Base-by-base conservation (phyloP, 1,284 basidiomycete species). In the Singerocomus rubriflavus region DNA sequence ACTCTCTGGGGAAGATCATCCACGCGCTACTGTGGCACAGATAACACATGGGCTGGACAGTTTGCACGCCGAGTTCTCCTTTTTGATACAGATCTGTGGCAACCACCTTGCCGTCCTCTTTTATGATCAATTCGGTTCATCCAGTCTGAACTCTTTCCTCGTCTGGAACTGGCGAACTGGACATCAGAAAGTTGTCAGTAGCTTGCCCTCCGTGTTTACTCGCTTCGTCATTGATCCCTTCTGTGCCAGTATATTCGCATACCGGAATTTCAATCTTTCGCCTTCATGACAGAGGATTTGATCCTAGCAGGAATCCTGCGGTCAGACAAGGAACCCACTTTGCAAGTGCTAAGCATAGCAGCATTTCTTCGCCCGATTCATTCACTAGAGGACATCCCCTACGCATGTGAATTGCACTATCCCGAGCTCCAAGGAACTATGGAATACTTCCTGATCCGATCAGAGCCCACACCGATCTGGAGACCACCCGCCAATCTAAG, bases 111-210 rank as follows among this genome's bases (percentile, higher is more conserved):
- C 50, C 10, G 7, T 66, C 40, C 48, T 65, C 52, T 56, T 54
- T 51, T 38, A 44, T 25, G 56, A 54, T 45, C 50, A 46, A 37
- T 38, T 21, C 5, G 44, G 42, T 39, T 11, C 27, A 16, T 17
- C 43, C 13, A 30, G 54, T 55, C 11, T 61, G 59, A 43, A 62
- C 79, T 25, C 56, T n/a, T 65, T 61, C 12, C 39, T 73, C 13
- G 62, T 84, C 17, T 85, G 79, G 81, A 72, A 84, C 49, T 85
- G 83, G 84, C 78, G 74, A 58, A 77, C 70, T 6, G 77, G 79
- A 25, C 44, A 41, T 4, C 57, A 55, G 6, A 53, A 70, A 35
- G 60, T 75, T 46, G 57, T 78, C 52, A 51, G 63, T 84, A 50
- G 57, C 59, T 13, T 16, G 1, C 37, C 31, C 10, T 21, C 21